phyloP scores from a whole-genome alignment of 2,329 filamentous ascomycete genomes.

The Fusarium secorum region DNA sequence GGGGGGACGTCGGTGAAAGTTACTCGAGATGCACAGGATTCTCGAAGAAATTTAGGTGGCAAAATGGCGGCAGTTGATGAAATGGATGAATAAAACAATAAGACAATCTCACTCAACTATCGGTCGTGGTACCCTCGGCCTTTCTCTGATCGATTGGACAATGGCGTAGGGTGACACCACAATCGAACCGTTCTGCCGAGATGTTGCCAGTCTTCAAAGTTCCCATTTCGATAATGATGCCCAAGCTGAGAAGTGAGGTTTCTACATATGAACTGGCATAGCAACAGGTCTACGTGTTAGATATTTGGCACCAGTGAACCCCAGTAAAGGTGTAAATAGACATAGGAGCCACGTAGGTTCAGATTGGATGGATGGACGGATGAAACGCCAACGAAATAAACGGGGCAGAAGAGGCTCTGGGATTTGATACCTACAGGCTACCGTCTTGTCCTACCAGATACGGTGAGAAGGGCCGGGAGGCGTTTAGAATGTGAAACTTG shows the following conservation, averaged over 20 bases:
- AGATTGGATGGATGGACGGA: slow-evolving; percentile 3
- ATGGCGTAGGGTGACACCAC: background rate
- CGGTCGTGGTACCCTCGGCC: slow-evolving; percentile 1
- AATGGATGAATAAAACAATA: slow-evolving; percentile 19
- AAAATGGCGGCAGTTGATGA: slow-evolving; percentile 11
- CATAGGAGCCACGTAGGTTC: slow-evolving; percentile 25
- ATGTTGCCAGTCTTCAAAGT: background rate
- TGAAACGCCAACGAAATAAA: slow-evolving; percentile 22
- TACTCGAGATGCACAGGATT: background rate
- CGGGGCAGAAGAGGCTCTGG: background rate
- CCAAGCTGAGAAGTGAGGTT: background rate
- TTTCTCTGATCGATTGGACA: background rate
- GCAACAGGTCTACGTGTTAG: slow-evolving; percentile 11
- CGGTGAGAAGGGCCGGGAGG: slow-evolving; percentile 15
- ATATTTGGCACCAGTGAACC: slow-evolving; percentile 19
- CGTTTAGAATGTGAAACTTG: slow-evolving; percentile 31
- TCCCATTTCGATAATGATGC: background rate
- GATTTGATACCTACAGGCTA: background rate
- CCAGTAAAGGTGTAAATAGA: background rate
- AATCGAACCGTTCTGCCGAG: background rate
- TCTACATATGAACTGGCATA: background rate
- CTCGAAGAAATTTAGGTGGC: background rate
- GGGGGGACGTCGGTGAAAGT: background rate
- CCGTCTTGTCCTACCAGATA: slow-evolving; percentile 5
- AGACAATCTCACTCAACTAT: background rate